Conservation (phyloP, 1,284 basidiomycete genomes). For the Heterobasidion parviporum region DNA sequence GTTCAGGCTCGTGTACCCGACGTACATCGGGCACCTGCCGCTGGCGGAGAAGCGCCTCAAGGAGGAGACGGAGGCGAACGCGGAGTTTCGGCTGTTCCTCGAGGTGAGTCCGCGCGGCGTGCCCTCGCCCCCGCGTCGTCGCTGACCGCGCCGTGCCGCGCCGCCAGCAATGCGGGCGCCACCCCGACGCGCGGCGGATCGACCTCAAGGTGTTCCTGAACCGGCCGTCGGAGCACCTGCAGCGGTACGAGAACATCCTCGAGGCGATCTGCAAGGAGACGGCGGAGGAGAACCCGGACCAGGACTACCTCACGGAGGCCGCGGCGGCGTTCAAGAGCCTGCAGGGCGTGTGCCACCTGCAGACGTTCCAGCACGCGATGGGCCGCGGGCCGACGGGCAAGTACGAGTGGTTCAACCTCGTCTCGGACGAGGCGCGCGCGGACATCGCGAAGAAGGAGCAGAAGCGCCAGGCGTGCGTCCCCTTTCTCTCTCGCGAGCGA, state of each 20-base stretch:
- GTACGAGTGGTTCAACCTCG: slow-evolving; percentile 85
- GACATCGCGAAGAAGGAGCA: slow-evolving; percentile 69
- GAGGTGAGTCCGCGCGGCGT: slow-evolving; percentile 46
- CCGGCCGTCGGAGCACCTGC: slow-evolving; percentile 81
- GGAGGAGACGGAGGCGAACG: slow-evolving; percentile 78
- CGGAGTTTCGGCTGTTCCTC: slow-evolving; percentile 80
- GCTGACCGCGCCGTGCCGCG: not conserved
- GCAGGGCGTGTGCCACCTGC: slow-evolving; percentile 68
- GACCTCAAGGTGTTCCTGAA: slow-evolving; percentile 86
- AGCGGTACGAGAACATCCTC: slow-evolving; percentile 83
- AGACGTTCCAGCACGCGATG: slow-evolving; percentile 84
- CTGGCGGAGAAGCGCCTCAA: slow-evolving; percentile 81
- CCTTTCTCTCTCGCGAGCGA: not conserved
- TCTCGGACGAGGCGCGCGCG: slow-evolving; percentile 59
- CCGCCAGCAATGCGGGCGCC: slow-evolving; percentile 43
- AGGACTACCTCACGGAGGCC: slow-evolving; percentile 70
- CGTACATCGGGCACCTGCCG: slow-evolving; percentile 81
- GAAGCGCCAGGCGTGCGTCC: slow-evolving; percentile 79
- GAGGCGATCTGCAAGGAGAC: slow-evolving; percentile 84
- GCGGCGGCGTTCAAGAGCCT: slow-evolving; percentile 72
- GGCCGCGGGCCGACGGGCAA: slow-evolving; percentile 66
- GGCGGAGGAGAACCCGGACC: slow-evolving; percentile 68
- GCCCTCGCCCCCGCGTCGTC: too few relatives aligned
- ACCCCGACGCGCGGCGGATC: slow-evolving; percentile 68
- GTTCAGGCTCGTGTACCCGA: slow-evolving; percentile 81